A percentile compares a stretch with the other conserved stretches of the same genome.
phyloP scores from a whole-genome alignment of 2,329 filamentous ascomycete species.

The Pleurostoma richardsiae region DNA sequence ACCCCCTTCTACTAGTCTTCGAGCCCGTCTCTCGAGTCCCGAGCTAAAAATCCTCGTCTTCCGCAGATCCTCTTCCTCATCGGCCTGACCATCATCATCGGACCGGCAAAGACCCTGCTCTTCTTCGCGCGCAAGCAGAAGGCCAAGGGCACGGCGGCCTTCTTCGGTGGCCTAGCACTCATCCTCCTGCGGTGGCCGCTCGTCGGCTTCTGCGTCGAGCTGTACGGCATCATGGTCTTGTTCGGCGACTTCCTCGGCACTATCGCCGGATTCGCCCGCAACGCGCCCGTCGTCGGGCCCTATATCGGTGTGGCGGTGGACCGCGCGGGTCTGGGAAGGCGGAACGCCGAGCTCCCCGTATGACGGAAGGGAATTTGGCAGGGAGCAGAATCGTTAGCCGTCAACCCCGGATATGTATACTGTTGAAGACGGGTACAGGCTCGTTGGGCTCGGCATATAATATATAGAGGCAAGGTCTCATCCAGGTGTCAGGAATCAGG shows the following conservation, averaged over 20 bases:
- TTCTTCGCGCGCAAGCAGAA: conserved; percentile 97
- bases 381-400: neutral
- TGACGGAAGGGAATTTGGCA: neutral
- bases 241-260: conserved; percentile 97
- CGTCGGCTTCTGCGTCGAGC: conserved; percentile 82
- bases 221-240: conserved; percentile 87
- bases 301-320: conserved; percentile 75
- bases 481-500: too few relatives aligned
- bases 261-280: conserved; percentile 80
- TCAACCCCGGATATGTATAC: too few relatives aligned
- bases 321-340: conserved; percentile 58
- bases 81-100: conserved; percentile 93
- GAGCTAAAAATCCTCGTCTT: conserved; percentile 1
- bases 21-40: neutral
- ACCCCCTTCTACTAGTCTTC: conserved; percentile 6
- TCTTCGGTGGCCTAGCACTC: conserved; percentile 74
- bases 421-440: too few relatives aligned
- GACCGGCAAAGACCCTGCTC: conserved; percentile 79
- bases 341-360: conserved; percentile 74
- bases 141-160: conserved; percentile 83
- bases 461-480: too few relatives aligned
- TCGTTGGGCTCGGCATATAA: too few relatives aligned
- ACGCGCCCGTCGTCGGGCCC: conserved; percentile 78
- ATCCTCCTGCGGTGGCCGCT: conserved; percentile 90
- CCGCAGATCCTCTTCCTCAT: conserved; percentile 91